phyloP scores from a whole-genome alignment of 495 filamentous ascomycete species.

The Articulospora tetracladia region DNA sequence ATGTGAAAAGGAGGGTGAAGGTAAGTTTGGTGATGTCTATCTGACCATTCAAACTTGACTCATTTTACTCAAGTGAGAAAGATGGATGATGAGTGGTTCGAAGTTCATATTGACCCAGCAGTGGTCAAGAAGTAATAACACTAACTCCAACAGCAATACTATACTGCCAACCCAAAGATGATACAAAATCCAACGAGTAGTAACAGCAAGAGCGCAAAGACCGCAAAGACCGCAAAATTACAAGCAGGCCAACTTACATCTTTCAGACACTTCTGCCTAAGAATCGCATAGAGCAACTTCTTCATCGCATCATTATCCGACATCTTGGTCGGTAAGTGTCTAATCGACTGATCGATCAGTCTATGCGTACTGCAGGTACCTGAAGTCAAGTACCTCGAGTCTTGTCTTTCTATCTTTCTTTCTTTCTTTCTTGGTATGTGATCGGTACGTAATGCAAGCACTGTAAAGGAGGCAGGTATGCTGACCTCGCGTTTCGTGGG shows the following conservation, averaged over 20 bases:
- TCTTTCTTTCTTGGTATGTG: neutral
- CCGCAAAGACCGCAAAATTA: neutral
- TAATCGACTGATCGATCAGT: too few relatives aligned
- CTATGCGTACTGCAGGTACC: neutral
- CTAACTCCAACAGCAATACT: neutral
- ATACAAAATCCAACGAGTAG: too few relatives aligned
- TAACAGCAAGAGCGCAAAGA: too few relatives aligned
- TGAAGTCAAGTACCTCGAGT: neutral
- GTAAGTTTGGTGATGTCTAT: too few relatives aligned
- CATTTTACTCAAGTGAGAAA: too few relatives aligned
- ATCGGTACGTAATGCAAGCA: neutral
- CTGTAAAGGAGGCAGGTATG: neutral
- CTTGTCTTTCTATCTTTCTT: neutral
- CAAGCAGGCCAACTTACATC: constrained; percentile 55
- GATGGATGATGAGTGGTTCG: neutral
- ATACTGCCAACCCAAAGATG: too few relatives aligned
- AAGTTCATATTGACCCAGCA: neutral
- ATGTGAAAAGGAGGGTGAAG: neutral
- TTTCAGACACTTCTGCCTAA: constrained; percentile 73
- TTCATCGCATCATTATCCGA: constrained; percentile 44
- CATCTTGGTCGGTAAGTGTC: too few relatives aligned
- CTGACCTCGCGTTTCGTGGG: neutral
- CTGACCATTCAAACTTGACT: too few relatives aligned
- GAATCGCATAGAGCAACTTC: constrained; percentile 70
- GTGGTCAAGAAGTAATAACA: neutral